Percentiles rank a stretch among this genome's conserved stretches.
Evolutionary conservation across 805 yeast genomes (phyloP).

Genomic region (Nakazawaea ernobii): DNA sequence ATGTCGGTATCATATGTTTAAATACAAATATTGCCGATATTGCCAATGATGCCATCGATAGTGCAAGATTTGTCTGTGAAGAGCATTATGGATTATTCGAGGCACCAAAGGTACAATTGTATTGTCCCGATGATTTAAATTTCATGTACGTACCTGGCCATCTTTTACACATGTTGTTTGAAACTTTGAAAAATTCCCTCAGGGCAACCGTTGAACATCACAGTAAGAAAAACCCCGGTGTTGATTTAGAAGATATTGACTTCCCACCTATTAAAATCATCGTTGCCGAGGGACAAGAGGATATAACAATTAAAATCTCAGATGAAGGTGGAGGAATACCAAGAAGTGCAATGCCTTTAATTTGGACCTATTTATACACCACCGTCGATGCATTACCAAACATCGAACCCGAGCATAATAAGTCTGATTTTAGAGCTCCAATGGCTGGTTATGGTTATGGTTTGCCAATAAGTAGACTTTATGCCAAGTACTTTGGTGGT

Average conservation of each 20-base stretch:
- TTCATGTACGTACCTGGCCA: conserved; percentile 95
- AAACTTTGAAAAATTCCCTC: conserved; percentile 78
- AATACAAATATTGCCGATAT: conserved; percentile 79
- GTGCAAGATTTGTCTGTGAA: conserved; percentile 85
- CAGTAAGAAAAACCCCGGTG: conserved; percentile 45
- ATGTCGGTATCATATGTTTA: conserved; percentile 86
- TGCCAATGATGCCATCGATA: conserved; percentile 83
- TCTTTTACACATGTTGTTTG: conserved; percentile 85
- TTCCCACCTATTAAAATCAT: conserved; percentile 85
- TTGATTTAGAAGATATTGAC: conserved; percentile 52
- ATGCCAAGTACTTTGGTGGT: conserved; percentile 88
- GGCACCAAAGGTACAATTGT: conserved; percentile 76
- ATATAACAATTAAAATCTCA: conserved; percentile 82
- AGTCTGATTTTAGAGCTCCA: conserved; percentile 74
- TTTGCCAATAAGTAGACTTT: conserved; percentile 75
- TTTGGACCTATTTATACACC: conserved; percentile 90
- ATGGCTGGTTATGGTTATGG: conserved; percentile 96
- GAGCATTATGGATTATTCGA: conserved; percentile 85
- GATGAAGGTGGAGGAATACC: conserved; percentile 96
- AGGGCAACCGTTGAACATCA: conserved; percentile 87
- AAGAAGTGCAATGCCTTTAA: conserved; percentile 72
- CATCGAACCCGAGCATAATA: conserved; percentile 51
- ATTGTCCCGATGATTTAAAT: conserved; percentile 68
- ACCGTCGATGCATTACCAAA: conserved; percentile 73
- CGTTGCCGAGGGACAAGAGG: conserved; percentile 85